Evolutionary conservation across 1,284 basidiomycete genomes (phyloP).

Genomic region (Ceratobasidium sp.): DNA sequence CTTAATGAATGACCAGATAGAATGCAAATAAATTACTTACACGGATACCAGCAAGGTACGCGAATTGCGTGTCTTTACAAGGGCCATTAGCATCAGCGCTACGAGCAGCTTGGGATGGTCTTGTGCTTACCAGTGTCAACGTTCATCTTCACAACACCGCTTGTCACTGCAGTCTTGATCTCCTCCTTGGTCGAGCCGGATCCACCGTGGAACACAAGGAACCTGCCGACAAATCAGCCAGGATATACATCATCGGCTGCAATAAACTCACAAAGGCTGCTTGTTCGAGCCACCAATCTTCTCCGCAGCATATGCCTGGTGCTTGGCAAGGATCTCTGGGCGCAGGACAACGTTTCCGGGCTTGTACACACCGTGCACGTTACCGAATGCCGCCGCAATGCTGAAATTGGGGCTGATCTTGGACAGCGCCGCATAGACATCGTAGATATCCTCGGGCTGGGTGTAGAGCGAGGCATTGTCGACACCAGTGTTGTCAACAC

Average conservation of each 20-base stretch:
- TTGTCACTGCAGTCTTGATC: slow-evolving; percentile 89
- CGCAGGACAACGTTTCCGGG: slow-evolving; percentile 92
- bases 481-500: slow-evolving; percentile 94
- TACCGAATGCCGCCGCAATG: slow-evolving; percentile 96
- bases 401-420: slow-evolving; percentile 94
- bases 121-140: slow-evolving; percentile 78
- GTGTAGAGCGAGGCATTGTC: slow-evolving; percentile 97
- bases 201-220: slow-evolving; percentile 99
- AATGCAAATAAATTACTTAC: slow-evolving; percentile 55
- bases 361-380: slow-evolving; percentile 97
- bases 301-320: slow-evolving; percentile 82
- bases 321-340: slow-evolving; percentile 92
- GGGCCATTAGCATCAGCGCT: background rate
- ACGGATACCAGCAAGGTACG: slow-evolving; percentile 90
- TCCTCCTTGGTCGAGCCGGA: slow-evolving; percentile 98
- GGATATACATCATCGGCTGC: background rate
- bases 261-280: slow-evolving; percentile 78
- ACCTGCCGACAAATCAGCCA: slow-evolving; percentile 60
- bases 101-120: background rate
- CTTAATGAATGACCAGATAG: slow-evolving; percentile 6
- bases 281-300: slow-evolving; percentile 75
- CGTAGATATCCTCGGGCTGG: slow-evolving; percentile 96
- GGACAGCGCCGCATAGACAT: slow-evolving; percentile 87
- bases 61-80: slow-evolving; percentile 82
- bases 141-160: slow-evolving; percentile 99